Conservation (phyloP, 169 alveolate species). For the Theileria luwenshuni region DNA sequence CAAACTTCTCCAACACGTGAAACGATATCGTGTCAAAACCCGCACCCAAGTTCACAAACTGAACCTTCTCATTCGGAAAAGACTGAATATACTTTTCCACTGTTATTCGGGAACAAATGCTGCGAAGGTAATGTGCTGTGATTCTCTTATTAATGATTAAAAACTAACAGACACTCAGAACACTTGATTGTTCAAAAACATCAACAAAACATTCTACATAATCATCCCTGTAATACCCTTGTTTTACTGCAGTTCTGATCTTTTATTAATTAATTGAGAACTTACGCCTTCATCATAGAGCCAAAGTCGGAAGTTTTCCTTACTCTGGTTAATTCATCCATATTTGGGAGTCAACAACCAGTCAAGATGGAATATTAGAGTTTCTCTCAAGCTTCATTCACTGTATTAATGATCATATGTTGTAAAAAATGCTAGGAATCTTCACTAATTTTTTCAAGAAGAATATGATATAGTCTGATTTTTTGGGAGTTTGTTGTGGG, state of each 20-base stretch:
- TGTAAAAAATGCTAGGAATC: too few species aligned
- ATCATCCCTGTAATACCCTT: constrained; percentile 53
- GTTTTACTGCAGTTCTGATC: constrained; percentile 37
- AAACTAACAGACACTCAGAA: constrained; percentile 35
- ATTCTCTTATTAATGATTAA: neutral
- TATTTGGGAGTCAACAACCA: too few species aligned
- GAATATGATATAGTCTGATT: too few species aligned
- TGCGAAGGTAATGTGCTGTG: constrained; percentile 37
- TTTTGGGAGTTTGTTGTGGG: too few species aligned
- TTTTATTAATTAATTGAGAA: neutral
- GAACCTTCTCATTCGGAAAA: constrained; percentile 37
- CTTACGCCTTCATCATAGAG: neutral
- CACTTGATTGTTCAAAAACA: constrained; percentile 4
- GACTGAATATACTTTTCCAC: constrained; percentile 20
- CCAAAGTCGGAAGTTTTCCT: neutral
- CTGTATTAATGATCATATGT: too few species aligned
- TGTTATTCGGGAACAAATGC: constrained; percentile 13
- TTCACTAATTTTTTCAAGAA: too few species aligned
- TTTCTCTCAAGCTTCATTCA: too few species aligned
- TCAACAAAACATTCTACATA: constrained; percentile 26
- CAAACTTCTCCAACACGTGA: constrained; percentile 28
- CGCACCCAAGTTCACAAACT: constrained; percentile 62
- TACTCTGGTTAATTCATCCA: neutral
- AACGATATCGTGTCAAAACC: constrained; percentile 61
- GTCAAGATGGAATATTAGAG: too few species aligned